Conservation (phyloP, 176 grass and related monocot genomes). For the Juncus inflexus region DNA sequence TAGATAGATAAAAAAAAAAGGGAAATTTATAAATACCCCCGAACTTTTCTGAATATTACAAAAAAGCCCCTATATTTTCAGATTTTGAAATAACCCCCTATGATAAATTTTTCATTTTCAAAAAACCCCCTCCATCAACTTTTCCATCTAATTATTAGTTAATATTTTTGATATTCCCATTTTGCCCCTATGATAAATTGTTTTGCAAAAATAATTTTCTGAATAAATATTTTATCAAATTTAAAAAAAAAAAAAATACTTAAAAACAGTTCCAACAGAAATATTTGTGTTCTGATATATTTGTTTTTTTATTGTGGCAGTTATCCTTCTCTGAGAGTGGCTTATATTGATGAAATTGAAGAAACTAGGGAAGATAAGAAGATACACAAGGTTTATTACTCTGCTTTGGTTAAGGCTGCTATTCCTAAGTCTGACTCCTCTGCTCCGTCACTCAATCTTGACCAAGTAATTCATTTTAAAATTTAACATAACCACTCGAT, state of each 20-base stretch:
- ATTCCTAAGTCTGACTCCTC: conserved; percentile 23
- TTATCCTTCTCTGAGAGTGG: conserved; percentile 28
- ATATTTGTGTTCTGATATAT: neutral
- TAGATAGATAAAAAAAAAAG: too few relatives aligned
- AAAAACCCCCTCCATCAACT: neutral
- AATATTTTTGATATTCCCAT: too few relatives aligned
- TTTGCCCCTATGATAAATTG: too few relatives aligned
- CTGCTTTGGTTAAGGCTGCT: conserved; percentile 27
- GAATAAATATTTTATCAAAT: neutral
- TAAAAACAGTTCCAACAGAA: too few relatives aligned
- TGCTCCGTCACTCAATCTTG: conserved; percentile 46
- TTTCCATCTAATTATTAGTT: too few relatives aligned
- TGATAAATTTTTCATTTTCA: too few relatives aligned
- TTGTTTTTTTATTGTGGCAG: conserved; percentile 4
- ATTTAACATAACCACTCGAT: too few relatives aligned
- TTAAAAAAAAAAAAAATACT: too few relatives aligned
- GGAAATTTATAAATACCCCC: too few relatives aligned
- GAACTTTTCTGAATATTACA: too few relatives aligned
- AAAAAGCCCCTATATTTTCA: too few relatives aligned
- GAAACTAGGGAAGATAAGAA: conserved; percentile 19
- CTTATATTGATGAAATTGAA: conserved; percentile 24
- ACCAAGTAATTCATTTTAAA: conserved; percentile 48
- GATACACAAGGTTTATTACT: conserved; percentile 25
- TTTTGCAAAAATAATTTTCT: neutral
- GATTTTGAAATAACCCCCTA: too few relatives aligned